Evolutionary conservation across 2,329 filamentous ascomycete species (phyloP).

Genomic region (Microascus cirrosus): DNA sequence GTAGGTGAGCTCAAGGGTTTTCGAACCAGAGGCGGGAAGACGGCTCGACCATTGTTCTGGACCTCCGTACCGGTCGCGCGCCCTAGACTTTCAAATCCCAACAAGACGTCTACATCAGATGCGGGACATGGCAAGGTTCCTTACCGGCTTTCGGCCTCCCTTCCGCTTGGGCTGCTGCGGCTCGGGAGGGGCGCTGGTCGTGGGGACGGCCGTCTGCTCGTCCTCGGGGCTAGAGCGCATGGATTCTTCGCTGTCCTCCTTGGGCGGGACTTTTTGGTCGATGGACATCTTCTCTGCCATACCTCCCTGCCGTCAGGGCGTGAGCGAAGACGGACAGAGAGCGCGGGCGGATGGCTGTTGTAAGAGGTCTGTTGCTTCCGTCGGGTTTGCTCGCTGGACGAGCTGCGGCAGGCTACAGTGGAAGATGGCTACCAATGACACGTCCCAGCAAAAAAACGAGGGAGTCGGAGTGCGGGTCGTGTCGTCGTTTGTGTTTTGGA

Average conservation of each 20-base stretch:
- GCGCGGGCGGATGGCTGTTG: not conserved
- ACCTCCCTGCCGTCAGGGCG: slow-evolving; percentile 18
- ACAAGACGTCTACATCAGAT: not conserved
- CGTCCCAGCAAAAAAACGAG: not conserved
- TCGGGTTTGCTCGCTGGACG: not conserved
- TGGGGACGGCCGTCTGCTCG: slow-evolving; percentile 28
- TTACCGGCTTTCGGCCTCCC: slow-evolving; percentile 92
- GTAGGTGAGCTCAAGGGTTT: not conserved
- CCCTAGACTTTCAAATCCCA: not conserved
- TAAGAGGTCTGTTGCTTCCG: not conserved
- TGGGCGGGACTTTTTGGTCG: slow-evolving; percentile 44
- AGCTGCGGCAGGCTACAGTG: not conserved
- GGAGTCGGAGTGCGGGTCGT: not conserved
- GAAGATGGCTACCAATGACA: not conserved
- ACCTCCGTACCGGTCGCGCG: not conserved
- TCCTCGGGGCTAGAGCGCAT: slow-evolving; percentile 48
- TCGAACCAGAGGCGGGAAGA: not conserved
- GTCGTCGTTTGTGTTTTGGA: not conserved
- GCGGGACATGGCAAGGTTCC: slow-evolving; percentile 12
- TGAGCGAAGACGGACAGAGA: not conserved
- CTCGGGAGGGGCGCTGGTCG: slow-evolving; percentile 30
- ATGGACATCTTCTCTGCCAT: slow-evolving; percentile 61
- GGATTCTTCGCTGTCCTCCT: slow-evolving; percentile 52
- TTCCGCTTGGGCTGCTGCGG: slow-evolving; percentile 78
- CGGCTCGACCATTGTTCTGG: not conserved